Evolutionary conservation across 2,329 filamentous ascomycete genomes (phyloP), one percentile per base, ranked within the genome.

Genomic region (Cladobotryum protrusum): DNA sequence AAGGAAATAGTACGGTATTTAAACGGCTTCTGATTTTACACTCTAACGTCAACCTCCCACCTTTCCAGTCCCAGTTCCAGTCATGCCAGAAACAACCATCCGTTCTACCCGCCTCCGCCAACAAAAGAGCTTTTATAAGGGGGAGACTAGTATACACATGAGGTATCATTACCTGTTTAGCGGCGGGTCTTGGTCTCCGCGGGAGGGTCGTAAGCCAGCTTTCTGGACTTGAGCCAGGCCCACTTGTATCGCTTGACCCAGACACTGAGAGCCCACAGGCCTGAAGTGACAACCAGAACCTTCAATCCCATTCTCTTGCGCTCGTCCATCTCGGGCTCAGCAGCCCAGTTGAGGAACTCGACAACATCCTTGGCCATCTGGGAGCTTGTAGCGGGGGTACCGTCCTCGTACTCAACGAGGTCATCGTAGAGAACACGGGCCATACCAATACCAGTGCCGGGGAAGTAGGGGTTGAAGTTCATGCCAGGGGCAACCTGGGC

Each of bases 181-280:
- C 67, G 68, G 65, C 78, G 77, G 59, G 71, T 63, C 63, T 73
- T 72, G 63, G 66, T 67, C 55, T 71, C 72, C 66, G 77, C 75
- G 49, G 89, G 89, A 56, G 89, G 88, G 68, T 84, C 87, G 76
- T 95, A 96, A 62, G 83, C 78, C 62, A 97, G 76, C 85, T 97
- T 96, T 67, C 93, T 86, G 63, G 90, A 87, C 86, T 99, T 99
- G 72, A 99, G 76, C 65, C 87, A 85, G 54, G 90, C 81, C 93
- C 93, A 99, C 84, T 97, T 99, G 85, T 99, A 99, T 77, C 91
- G 85, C 87, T 99, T 99, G 59, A 97, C 86, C 90, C 91, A 99
- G 63, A 99, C 83, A 71, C 87, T 95, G 64, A 97, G 65, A 50
- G 89, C 89, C 67, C 89, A 87, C 56, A 99, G 78, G 55, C 85